Evolutionary conservation across 345 rosid genomes (phyloP), one percentile per base, ranked within the genome.

Genomic region (Rhizophora mangle): DNA sequence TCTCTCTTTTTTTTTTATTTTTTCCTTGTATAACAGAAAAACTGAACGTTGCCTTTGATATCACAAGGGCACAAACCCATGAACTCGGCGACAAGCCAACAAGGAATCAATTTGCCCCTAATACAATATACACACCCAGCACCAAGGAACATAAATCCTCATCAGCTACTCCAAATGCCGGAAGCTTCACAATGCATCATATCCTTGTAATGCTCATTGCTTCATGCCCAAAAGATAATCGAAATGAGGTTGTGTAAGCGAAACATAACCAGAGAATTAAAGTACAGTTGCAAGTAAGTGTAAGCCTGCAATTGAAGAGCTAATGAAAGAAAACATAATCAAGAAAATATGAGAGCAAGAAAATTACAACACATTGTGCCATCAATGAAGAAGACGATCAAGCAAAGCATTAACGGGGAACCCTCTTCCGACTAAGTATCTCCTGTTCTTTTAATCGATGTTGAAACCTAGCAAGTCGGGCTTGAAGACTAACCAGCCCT

Each of bases 391-490:
- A 47, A 20, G 69, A 64, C n/a, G 65, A 21, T 27, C 7, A 47
- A 66, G 18, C 19, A 47, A 46, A 27, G 64, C 54, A 68, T 72
- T 74, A 87, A 34, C 92, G 92, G 68, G 88, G 92, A 74, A 88
- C 87, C 85, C 95, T 86, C 84, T 92, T 92, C 77, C 96, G 88
- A 72, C 93, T 88, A 56, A 90, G 96, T 53, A 92, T 87, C 85
- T 95, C 99, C 74, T 89, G 97, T 74, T 95, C 99, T 78, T 90
- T 95, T 32, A 95, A 82, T 67, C 97, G 93, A 80, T 95, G 97
- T 75, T 92, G 99, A 82, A 95, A 92, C 80, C 97, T 86, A 57
- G 99, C 93, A 55, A 95, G 96, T 60, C 99, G 96, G 57, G 99
- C 96, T 79, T 92, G 99, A 66, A 95, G 97, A 63, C 77, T 74